These are phyloP conservation scores for Glonium stellatum DNA, from an alignment of 495 filamentous ascomycete species.

Conservation along the genomic window DNA sequence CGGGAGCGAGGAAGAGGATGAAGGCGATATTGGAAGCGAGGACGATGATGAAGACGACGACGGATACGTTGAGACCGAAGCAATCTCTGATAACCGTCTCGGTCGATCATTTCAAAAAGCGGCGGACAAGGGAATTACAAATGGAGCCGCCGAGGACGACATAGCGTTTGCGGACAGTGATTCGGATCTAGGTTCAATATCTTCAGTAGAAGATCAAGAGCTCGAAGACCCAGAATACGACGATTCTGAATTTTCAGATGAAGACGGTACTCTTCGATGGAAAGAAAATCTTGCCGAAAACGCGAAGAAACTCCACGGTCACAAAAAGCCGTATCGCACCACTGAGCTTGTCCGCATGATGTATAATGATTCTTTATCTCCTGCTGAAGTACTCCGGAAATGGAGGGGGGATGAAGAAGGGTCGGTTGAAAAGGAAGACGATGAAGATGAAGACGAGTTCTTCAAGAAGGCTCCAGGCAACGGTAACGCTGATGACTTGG, in stretches of 20 bases:
- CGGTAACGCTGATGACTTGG: slow-evolving; percentile 52
- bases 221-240: slow-evolving; percentile 54
- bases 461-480: slow-evolving; percentile 68
- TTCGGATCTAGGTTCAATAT: slow-evolving; percentile 87
- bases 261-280: slow-evolving; percentile 65
- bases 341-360: slow-evolving; percentile 75
- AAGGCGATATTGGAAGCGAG: slow-evolving; percentile 46
- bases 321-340: slow-evolving; percentile 61
- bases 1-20: slow-evolving; percentile 40
- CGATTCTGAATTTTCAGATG: slow-evolving; percentile 50
- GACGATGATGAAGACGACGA: slow-evolving; percentile 55
- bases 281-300: slow-evolving; percentile 78
- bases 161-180: slow-evolving; percentile 93
- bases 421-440: slow-evolving; percentile 41
- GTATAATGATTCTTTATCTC: slow-evolving; percentile 74
- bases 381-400: slow-evolving; percentile 63
- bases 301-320: slow-evolving; percentile 62
- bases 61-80: slow-evolving; percentile 41
- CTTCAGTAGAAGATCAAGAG: slow-evolving; percentile 56
- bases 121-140: slow-evolving; percentile 44
- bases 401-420: slow-evolving; percentile 65
- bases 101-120: slow-evolving; percentile 40
- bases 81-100: slow-evolving; percentile 37
- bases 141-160: slow-evolving; percentile 42
- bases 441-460: slow-evolving; percentile 66